Base-by-base conservation (phyloP, 352 stramenopile species). In the Phytophthora kernoviae region DNA sequence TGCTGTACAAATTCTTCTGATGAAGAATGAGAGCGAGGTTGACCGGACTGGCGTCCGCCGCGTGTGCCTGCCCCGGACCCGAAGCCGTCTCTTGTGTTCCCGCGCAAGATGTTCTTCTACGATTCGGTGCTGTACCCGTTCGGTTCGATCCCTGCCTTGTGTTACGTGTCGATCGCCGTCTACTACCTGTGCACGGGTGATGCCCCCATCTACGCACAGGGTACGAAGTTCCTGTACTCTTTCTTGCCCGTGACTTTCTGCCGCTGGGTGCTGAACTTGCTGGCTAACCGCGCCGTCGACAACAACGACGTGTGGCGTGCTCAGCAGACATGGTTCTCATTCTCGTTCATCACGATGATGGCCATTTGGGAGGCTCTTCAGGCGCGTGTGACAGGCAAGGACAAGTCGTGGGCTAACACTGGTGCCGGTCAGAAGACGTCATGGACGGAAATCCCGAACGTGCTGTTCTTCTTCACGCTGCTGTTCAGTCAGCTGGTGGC, bases 261-360 rank as follows among this genome's bases (percentile, higher is more conserved):
- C 12, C 77, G 79, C 47, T 94, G 85, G 84, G 60, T 96, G 64
- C 73, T 96, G 12, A 92, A 91, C 68, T 55, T 93, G 75, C 40
- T 96, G 47, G 81, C 85, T 1, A 96, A 96, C 59, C 87, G 87
- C 20, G 79, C 82, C 11, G 87, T 96, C 54, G 87, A 96, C 69
- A 93, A 90, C 71, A 94, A 94, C 62, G 87, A 96, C 44, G 87
- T 96, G 76, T 93, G 79, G 84, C 87, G 87, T 70, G 80, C 84
- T 0, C 87, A 96, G 77, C 85, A 96, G 75, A 94, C 85, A 32
- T 96, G 87, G 85, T 96, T 96, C 55, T 94, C 87, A 42, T 96
- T 94, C 77, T 80, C 87, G 62, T 96, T 96, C 64, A 92, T 94
- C 37, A 94, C 84, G 70, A 69, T 91, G 77, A 67, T 94, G 56